phyloP scores from a whole-genome alignment of 192 early-diverging fungal genomes.

The Coemansia sp. region DNA sequence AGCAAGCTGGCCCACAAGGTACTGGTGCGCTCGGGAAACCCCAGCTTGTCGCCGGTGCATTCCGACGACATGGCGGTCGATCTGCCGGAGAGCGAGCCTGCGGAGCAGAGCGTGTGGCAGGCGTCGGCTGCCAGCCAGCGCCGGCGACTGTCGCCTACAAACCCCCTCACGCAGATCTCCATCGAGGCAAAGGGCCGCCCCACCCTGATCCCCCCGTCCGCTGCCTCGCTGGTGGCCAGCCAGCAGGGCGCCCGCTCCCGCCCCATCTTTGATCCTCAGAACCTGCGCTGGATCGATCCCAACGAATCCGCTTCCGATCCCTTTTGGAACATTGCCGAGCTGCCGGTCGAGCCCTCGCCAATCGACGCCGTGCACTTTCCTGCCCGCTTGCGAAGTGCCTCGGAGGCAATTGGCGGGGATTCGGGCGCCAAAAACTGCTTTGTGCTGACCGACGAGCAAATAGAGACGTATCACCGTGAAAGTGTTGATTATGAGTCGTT shows the following conservation, averaged over 20 bases:
- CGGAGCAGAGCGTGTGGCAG: conserved; percentile 5
- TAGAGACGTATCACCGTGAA: conserved; percentile 39
- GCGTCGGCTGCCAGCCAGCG: conserved; percentile 10
- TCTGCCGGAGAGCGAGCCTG: conserved; percentile 5
- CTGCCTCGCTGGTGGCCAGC: conserved; percentile 19
- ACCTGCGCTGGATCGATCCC: conserved; percentile 47
- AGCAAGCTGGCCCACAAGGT: conserved; percentile 47
- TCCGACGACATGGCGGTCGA: conserved; percentile 28
- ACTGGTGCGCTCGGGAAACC: conserved; percentile 36
- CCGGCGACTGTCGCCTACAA: conserved; percentile 16
- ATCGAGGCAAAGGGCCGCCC: conserved; percentile 32
- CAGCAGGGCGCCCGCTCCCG: conserved; percentile 17
- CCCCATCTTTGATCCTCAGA: conserved; percentile 51
- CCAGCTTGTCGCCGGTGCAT: conserved; percentile 15
- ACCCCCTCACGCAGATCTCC: conserved; percentile 20
- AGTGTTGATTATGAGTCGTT: conserved; percentile 48
- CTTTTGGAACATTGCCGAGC: conserved; percentile 47
- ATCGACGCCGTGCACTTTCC: conserved; percentile 19
- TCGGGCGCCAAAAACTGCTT: conserved; percentile 28
- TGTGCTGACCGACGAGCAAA: conserved; percentile 44
- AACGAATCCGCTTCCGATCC: conserved; percentile 29
- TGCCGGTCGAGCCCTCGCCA: conserved; percentile 36
- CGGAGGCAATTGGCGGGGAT: conserved; percentile 32
- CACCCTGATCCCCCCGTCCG: conserved; percentile 40
- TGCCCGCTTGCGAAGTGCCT: conserved; percentile 26